Base-by-base conservation (phyloP, 2,329 filamentous ascomycete species). In the Aspergillus spinulosporus region DNA sequence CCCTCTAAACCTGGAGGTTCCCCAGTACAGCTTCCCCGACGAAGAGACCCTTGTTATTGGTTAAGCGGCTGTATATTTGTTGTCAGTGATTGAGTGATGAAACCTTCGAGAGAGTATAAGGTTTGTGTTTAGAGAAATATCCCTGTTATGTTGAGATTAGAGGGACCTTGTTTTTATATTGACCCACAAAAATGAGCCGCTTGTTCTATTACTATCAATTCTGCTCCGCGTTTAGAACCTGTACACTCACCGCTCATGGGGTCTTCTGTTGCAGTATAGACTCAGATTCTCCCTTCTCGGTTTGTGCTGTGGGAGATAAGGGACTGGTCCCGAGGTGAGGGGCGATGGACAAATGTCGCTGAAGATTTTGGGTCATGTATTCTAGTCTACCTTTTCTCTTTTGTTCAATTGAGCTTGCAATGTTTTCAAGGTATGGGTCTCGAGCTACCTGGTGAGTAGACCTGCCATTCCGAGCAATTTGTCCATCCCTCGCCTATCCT, bases 1-100 rank as follows among this genome's bases (percentile, higher is more conserved):
- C 61, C 94, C 94, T 65, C 86, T 99, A 72, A 99, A 99, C 84
- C 87, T 99, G 74, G 94, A 97, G 82, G 87, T 97, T 66, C 94
- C 93, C 65, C 76, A 79, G 71, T 96, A 97, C 83, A 90, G 90
- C 71, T 97, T 99, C 86, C 87, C 90, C 62, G 89, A 93, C 75
- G 94, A 97, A 11, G 87, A 84, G 74, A 88, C 87, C 79, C 82
- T 99, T 67, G 78, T 97, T 68, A 96, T 99, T 79, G 94, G 94
- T 88, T 99, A 93, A 84, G 74, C 54, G 60, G 61, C 49, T 37
- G 40, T 34, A 57, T 34, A 45, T 43, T 37, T 21, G 49, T 54
- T 53, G 26, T 43, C n/a, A 39, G 50, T 34, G 36, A 44, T 49
- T 42, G 49, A 42, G 42, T 34, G 47, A 49, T 29, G 21, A 54